Base-by-base conservation (phyloP, 768 basidiomycete genomes). In the Hericium coralloides region DNA sequence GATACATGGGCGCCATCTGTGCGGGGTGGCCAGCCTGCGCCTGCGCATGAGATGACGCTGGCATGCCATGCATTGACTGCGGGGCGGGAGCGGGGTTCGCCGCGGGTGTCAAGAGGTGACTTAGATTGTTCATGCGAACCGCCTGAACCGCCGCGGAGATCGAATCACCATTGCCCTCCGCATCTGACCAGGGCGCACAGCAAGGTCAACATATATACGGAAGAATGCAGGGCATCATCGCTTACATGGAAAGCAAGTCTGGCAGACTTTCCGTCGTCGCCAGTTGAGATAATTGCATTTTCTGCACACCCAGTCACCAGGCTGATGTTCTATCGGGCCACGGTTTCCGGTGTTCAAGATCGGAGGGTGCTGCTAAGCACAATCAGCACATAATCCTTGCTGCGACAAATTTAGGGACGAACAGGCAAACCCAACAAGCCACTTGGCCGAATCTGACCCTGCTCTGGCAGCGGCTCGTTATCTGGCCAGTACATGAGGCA, bases 401-500 rank as follows among this genome's bases (percentile, higher is more conserved):
- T 41, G 47, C 41, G 20, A 38, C 38, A 10, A 52, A 25, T 12
- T 9, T 38, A 6, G 31, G 14, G 22, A 64, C 79, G 59, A 65
- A 86, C 87, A 52, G 81, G 74, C 38, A 83, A 63, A 17, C 82
- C 82, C 53, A 73, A 70, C 17, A 85, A 70, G 20, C 66, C 75
- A 58, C 72, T 76, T 0, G 86, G 88, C 3, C 88, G 64, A 52
- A 74, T 87, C 72, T 92, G 91, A 12, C 87, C 82, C 67, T 82
- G 84, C 62, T 88, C 85, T 1, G 91, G 91, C 59, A 89, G 74
- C 4, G 87, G 79, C 66, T 93, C 91, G 63, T 93, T 93, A 68
- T 92, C 90, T 4, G 91, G 90, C 91, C 91, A 93, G 64, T 86
- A 92, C 83, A 92, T 85, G 72, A 91, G 77, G 63, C 90, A 90